Percentiles rank a stretch among this genome's conserved stretches.
phyloP scores from a whole-genome alignment of 2,329 filamentous ascomycete species.

The Bipolaris victoriae region DNA sequence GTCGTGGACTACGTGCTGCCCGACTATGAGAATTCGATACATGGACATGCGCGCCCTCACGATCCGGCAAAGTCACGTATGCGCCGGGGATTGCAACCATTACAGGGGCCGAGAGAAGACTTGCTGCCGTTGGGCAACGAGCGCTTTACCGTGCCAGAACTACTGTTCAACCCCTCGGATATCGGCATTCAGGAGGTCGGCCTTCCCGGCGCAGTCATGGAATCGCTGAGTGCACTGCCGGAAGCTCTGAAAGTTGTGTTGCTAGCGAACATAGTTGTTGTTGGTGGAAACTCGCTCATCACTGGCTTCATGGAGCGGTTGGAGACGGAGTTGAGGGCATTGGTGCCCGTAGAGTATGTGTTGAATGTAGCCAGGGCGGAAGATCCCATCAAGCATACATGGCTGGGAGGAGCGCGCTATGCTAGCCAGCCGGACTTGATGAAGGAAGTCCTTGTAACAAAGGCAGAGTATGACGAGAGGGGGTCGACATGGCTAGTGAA shows the following conservation, averaged over 20 bases:
- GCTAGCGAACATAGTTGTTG: slow-evolving; percentile 84
- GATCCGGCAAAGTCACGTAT: slow-evolving; percentile 68
- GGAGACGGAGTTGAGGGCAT: slow-evolving; percentile 71
- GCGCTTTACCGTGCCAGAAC: slow-evolving; percentile 85
- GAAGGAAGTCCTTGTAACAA: slow-evolving; percentile 75
- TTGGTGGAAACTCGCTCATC: slow-evolving; percentile 83
- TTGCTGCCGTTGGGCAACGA: slow-evolving; percentile 88
- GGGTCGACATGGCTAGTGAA: slow-evolving; percentile 75
- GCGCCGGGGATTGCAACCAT: slow-evolving; percentile 56
- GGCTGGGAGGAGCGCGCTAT: slow-evolving; percentile 82
- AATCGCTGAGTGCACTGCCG: slow-evolving; percentile 76
- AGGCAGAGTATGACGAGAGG: slow-evolving; percentile 87
- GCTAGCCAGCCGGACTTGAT: slow-evolving; percentile 71
- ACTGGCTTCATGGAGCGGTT: slow-evolving; percentile 82
- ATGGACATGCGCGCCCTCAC: slow-evolving; percentile 78
- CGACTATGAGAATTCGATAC: slow-evolving; percentile 69
- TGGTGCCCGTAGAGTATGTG: slow-evolving; percentile 41
- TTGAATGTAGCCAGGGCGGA: slow-evolving; percentile 60
- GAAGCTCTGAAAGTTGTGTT: slow-evolving; percentile 83
- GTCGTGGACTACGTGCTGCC: slow-evolving; percentile 92
- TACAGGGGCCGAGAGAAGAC: slow-evolving; percentile 68
- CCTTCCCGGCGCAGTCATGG: slow-evolving; percentile 79
- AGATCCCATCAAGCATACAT: slow-evolving; percentile 81
- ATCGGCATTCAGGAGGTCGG: slow-evolving; percentile 85
- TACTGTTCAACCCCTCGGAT: slow-evolving; percentile 85